phyloP scores from a whole-genome alignment of 768 basidiomycete genomes.

The Flagelloscypha sp. region DNA sequence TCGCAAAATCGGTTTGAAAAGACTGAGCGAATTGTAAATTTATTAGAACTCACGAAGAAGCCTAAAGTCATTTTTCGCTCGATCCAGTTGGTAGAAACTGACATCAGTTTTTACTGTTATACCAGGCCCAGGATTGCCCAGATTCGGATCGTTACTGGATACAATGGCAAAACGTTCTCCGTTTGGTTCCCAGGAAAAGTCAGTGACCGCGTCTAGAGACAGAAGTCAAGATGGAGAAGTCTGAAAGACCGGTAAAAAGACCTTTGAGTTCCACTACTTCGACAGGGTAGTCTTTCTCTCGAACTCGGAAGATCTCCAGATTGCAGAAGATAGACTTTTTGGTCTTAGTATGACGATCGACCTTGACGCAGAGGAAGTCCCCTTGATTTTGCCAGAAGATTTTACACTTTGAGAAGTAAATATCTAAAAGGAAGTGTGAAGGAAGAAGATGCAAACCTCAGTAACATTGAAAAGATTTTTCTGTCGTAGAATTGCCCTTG shows the following conservation, averaged over 20 bases:
- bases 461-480: constrained; percentile 98
- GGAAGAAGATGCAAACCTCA: constrained; percentile 52
- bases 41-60: constrained; percentile 56
- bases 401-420: constrained; percentile 62
- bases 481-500: constrained; percentile 72
- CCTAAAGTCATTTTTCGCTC: constrained; percentile 88
- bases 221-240: constrained; percentile 5
- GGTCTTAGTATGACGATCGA: constrained; percentile 97
- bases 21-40: constrained; percentile 6
- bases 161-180: constrained; percentile 95
- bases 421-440: constrained; percentile 4
- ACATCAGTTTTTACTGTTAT: constrained; percentile 95
- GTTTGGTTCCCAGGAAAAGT: constrained; percentile 99
- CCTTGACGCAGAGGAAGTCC: constrained; percentile 97
- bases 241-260: constrained; percentile 21
- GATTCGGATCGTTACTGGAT: constrained; percentile 87
- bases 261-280: constrained; percentile 98
- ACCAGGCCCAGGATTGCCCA: constrained; percentile 83
- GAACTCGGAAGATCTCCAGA: constrained; percentile 92
- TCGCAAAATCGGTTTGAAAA: constrained; percentile 7
- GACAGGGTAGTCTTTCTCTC: constrained; percentile 96
- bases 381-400: constrained; percentile 98
- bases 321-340: constrained; percentile 99
- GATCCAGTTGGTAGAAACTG: constrained; percentile 92
- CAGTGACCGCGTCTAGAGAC: constrained; percentile 74